These are phyloP conservation scores for Ammopiptanthus mongolicus DNA, from an alignment of 306 rosid genomes.

Conservation along the genomic window DNA sequence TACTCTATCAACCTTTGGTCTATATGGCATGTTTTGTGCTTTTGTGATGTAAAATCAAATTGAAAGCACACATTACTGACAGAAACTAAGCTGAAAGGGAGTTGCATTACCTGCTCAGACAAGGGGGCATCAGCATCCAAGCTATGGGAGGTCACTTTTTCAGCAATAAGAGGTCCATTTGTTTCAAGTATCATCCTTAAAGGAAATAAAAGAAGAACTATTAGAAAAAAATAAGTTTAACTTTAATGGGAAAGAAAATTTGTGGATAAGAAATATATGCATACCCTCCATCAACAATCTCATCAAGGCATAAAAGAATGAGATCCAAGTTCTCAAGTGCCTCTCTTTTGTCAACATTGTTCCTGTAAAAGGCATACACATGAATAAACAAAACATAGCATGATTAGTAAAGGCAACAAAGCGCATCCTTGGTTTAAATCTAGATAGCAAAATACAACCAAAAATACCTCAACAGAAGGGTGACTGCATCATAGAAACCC, in stretches of 20 bases:
- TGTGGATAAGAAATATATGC: slow-evolving; percentile 21
- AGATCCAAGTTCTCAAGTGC: slow-evolving; percentile 99
- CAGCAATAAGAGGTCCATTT: slow-evolving; percentile 72
- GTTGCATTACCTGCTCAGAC: slow-evolving; percentile 82
- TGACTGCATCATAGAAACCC: slow-evolving; percentile 83
- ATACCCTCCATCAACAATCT: slow-evolving; percentile 94
- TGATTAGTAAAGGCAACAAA: not conserved
- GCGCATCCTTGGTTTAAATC: not conserved
- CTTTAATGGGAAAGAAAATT: not conserved
- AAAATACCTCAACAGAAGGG: slow-evolving; percentile 76
- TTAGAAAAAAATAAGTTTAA: not conserved
- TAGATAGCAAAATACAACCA: not conserved
- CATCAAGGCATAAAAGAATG: slow-evolving; percentile 84
- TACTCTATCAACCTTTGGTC: not conserved
- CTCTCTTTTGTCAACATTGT: slow-evolving; percentile 85
- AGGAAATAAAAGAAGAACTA: not conserved
- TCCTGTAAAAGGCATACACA: slow-evolving; percentile 40
- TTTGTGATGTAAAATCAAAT: not conserved
- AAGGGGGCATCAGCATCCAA: slow-evolving; percentile 84
- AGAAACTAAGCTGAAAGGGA: not conserved
- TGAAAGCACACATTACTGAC: not conserved
- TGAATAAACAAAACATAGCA: slow-evolving; percentile 1
- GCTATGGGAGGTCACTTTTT: slow-evolving; percentile 83
- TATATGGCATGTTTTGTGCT: not conserved
- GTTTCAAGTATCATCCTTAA: slow-evolving; percentile 84